These are phyloP conservation scores for Aspergillus novofumigatus DNA, from an alignment of 2,329 filamentous ascomycete genomes.

Conservation along the genomic window DNA sequence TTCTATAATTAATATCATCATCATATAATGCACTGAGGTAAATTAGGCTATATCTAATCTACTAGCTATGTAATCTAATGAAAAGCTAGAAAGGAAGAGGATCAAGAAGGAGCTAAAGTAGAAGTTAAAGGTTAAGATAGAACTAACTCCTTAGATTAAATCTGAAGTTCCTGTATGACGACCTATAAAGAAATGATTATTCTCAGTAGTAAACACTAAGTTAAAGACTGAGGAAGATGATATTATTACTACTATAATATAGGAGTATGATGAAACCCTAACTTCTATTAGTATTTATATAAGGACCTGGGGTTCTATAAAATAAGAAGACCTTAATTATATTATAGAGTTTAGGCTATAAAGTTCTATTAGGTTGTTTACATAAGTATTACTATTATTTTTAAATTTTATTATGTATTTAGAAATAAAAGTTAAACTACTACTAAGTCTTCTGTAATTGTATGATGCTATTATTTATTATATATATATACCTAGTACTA, in stretches of 20 bases:
- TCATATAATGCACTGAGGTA: not conserved
- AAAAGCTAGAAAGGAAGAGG: conserved; percentile 11
- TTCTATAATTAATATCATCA: not conserved
- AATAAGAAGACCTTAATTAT: not conserved
- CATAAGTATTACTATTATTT: not conserved
- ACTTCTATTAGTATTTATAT: not conserved
- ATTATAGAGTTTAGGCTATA: not conserved
- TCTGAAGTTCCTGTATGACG: not conserved
- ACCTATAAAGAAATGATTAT: not conserved
- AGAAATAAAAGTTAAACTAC: too few species aligned
- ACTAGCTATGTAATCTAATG: not conserved
- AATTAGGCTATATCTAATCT: not conserved
- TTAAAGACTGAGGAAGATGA: not conserved
- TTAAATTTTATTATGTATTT: not conserved
- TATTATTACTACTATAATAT: not conserved
- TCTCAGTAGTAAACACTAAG: not conserved
- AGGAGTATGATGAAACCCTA: not conserved
- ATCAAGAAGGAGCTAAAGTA: conserved; percentile 10
- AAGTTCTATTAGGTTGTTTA: too few species aligned
- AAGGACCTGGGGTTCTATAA: not conserved
- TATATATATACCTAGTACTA: too few species aligned
- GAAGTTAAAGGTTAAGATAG: not conserved
- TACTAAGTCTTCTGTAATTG: too few species aligned
- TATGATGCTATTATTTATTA: too few species aligned
- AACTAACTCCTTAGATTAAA: not conserved